Base-by-base conservation (phyloP, 2,329 filamentous ascomycete species). In the Alternaria solani region DNA sequence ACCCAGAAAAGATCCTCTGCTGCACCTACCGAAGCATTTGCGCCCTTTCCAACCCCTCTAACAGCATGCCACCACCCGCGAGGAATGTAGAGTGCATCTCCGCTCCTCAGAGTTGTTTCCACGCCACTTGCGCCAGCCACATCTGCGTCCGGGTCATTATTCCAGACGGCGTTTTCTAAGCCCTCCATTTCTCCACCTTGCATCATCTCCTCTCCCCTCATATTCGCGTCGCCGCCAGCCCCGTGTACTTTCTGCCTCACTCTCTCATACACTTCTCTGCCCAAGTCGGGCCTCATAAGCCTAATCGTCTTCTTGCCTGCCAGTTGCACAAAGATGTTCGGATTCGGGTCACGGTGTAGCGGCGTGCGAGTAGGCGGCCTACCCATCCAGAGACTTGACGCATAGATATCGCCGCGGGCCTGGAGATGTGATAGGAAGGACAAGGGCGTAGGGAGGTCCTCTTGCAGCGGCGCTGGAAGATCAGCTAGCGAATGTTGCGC, bases 121-220 rank as follows among this genome's bases (percentile, higher is more conserved):
- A 69, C 64, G 6, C 76, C 75, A 7, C 60, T 61, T 14, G 59
- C 54, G 12, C 51, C 53, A 7, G 39, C 73, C 3, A 43, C 20
- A 8, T 7, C 8, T n/a, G 14, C 51, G 20, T 28, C 36, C n/a
- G 46, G 46, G n/a, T 69, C 66, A 3, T 62, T 52, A 12, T 77
- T 80, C 95, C 94, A 98, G 3, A 97, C 84, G 3, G 85, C 88
- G 1, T 85, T 79, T 65, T 94, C 87, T 14, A 97, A 77, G 2
- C 84, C 81, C 20, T 82, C 78, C 65, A 88, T 88, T 79, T 97
- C 92, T 2, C 81, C 78, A 0, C 93, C 93, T 52, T 89, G 84
- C 93, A 98, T 97, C 94, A 98, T 97, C 74, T 97, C 93, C 11
- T 89, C 85, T 0, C 91, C 91, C 57, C 93, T 85, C 66, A 97